phyloP scores from a whole-genome alignment of 2,329 filamentous ascomycete genomes.

The Arthrobotrys conoides region DNA sequence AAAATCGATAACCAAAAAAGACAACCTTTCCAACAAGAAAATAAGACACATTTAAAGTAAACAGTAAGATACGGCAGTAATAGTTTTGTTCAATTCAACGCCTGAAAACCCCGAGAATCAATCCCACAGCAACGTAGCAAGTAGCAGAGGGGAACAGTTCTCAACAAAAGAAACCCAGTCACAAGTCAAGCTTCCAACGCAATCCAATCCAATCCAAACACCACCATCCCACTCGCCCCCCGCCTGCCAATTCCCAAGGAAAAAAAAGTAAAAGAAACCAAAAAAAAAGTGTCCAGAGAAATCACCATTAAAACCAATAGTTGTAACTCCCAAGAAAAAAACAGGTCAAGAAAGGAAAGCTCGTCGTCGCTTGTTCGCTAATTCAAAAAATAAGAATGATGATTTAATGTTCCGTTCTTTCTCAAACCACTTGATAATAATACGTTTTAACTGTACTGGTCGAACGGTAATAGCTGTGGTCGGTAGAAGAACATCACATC shows the following conservation, averaged over 20 bases:
- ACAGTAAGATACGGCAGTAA: constrained; percentile 6
- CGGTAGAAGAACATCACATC: constrained; percentile 2
- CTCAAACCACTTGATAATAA: constrained; percentile 19
- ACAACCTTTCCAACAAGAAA: constrained; percentile 10
- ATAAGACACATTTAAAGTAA: too few species aligned
- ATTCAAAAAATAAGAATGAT: constrained; percentile 19
- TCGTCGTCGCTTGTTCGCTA: constrained; percentile 26
- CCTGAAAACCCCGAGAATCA: constrained; percentile 14
- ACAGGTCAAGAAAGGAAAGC: not conserved
- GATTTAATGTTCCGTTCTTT: constrained; percentile 13
- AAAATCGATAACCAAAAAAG: not conserved
- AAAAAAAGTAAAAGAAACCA: constrained; percentile 16
- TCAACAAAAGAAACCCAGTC: constrained; percentile 38
- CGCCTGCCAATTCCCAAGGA: constrained; percentile 8
- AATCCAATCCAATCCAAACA: constrained; percentile 16
- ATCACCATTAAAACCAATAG: constrained; percentile 20
- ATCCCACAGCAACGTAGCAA: constrained; percentile 23
- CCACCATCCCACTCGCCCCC: constrained; percentile 18
- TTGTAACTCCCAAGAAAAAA: constrained; percentile 19
- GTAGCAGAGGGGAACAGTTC: constrained; percentile 20
- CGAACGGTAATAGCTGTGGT: constrained; percentile 18
- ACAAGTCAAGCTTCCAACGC: not conserved
- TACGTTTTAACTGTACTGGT: constrained; percentile 12
- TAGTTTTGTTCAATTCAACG: constrained; percentile 26
- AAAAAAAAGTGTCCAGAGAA: constrained; percentile 15